A percentile compares a stretch with the other conserved stretches of the same genome.
These are phyloP conservation scores for Helotiales sp. DNA, from an alignment of 2,329 filamentous ascomycete genomes.

Conservation along the genomic window DNA sequence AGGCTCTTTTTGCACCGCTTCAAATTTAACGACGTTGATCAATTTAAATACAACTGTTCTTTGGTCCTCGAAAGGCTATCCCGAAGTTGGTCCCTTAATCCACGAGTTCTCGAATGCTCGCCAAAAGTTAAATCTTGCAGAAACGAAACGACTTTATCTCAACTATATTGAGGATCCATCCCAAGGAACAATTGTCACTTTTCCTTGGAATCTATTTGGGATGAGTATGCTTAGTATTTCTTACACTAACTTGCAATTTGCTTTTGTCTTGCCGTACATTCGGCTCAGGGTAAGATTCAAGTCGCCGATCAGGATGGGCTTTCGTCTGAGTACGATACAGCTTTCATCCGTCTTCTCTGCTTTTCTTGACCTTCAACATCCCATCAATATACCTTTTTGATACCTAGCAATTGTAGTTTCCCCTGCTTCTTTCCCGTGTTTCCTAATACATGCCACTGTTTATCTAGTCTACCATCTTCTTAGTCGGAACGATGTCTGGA, in stretches of 20 bases:
- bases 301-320: not conserved
- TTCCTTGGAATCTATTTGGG: too few relatives aligned
- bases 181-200: too few relatives aligned
- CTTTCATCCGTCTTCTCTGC: not conserved
- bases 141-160: too few relatives aligned
- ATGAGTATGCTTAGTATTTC: too few relatives aligned
- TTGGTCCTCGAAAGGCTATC: not conserved
- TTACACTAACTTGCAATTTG: too few relatives aligned
- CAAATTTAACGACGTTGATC: not conserved
- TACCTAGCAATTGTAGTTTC: not conserved
- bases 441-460: not conserved
- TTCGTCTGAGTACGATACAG: not conserved
- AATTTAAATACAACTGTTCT: not conserved
- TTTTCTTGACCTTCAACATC: not conserved
- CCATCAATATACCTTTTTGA: not conserved
- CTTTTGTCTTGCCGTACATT: not conserved
- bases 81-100: not conserved
- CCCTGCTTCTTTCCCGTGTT: not conserved
- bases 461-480: not conserved
- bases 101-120: not conserved
- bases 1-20: not conserved
- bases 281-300: not conserved
- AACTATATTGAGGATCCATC: too few relatives aligned
- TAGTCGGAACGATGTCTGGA: not conserved
- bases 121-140: not conserved